Evolutionary conservation across 257 asterid species (phyloP), one percentile per base, ranked within the genome.

Genomic region (Nicotiana knightiana): DNA sequence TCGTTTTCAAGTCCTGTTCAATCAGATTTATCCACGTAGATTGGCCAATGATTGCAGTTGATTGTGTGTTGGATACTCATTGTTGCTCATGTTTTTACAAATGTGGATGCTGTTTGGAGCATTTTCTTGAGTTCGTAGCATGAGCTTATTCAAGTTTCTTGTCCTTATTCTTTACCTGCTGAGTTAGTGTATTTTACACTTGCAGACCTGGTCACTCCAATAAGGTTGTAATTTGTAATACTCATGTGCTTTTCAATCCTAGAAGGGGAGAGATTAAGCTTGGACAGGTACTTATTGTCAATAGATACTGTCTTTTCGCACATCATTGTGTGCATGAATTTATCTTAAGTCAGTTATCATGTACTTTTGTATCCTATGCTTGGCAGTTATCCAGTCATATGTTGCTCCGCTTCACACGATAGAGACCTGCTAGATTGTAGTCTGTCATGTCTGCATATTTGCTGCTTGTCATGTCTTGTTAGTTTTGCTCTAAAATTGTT

Each of bases 181-280:
- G 51, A 66, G 3, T 66, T 66, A 46, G 8, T 55, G 28, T 57
- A 48, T 68, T 59, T 77, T 86, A 78, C 82, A 64, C 61, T 84
- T 83, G 87, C 96, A 92, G 97, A 89, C 82, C 86, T 35, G 86
- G 30, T 79, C 79, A 82, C 37, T 83, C 87, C 76, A 90, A 91
- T 62, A 90, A 91, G 85, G 93, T 95, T 48, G 94, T 95, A 66
- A 90, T 95, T 73, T 95, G 99, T 89, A 95, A 95, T 91, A 87
- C 93, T 89, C 99, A 95, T 77, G 98, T 95, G 89, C 98, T 95
- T 90, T 95, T 90, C 90, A 95, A 95, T 91, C 98, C 99, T 76
- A 94, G 84, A 83, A 91, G 99, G 84, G 99, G 99, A 81, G 99
- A 95, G 63, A 85, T 95, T 66, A 95, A 95, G 90, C 99, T 95